A percentile compares a stretch with the other conserved stretches of the same genome.
Evolutionary conservation across 2,329 filamentous ascomycete genomes (phyloP).

Genomic region (Colletotrichum incanum): DNA sequence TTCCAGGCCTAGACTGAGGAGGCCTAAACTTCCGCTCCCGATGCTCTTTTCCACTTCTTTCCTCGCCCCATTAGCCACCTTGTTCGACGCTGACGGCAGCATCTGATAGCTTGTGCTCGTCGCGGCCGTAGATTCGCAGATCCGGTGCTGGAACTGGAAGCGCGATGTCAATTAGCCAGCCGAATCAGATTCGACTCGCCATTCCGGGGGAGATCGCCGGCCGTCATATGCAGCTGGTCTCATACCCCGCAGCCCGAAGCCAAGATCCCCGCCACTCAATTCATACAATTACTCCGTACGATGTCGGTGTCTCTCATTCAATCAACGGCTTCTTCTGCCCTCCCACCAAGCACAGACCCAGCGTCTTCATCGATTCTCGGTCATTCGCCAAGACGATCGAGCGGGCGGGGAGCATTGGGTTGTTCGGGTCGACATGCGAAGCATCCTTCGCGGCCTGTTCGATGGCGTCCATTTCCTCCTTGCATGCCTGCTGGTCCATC

Average conservation of each 20-base stretch:
- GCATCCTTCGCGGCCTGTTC: slow-evolving; percentile 96
- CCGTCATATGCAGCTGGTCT: slow-evolving; percentile 7
- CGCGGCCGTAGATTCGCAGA: background rate
- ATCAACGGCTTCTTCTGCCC: slow-evolving; percentile 78
- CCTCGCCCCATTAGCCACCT: background rate
- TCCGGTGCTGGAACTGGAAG: slow-evolving; percentile 9
- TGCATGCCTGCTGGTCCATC: slow-evolving; percentile 94
- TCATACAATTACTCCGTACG: slow-evolving; percentile 11
- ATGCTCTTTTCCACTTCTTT: background rate
- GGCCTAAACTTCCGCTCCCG: background rate
- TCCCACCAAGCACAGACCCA: slow-evolving; percentile 75
- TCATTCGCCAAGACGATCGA: slow-evolving; percentile 87
- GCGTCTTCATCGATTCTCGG: slow-evolving; percentile 72
- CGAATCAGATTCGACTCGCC: slow-evolving; percentile 15
- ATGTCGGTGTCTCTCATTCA: slow-evolving; percentile 59
- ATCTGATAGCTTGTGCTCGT: background rate
- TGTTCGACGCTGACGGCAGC: background rate
- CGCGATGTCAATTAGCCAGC: slow-evolving; percentile 5
- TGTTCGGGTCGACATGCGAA: slow-evolving; percentile 87
- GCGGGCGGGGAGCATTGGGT: slow-evolving; percentile 91
- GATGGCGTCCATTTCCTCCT: slow-evolving; percentile 98
- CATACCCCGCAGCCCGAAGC: slow-evolving; percentile 32
- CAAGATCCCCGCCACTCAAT: slow-evolving; percentile 8
- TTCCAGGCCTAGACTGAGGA: background rate
- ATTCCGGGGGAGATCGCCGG: slow-evolving; percentile 12